Percentiles rank a stretch among this genome's conserved stretches.
These are phyloP conservation scores for Salix purpurea DNA, from an alignment of 345 rosid genomes.

Conservation along the genomic window DNA sequence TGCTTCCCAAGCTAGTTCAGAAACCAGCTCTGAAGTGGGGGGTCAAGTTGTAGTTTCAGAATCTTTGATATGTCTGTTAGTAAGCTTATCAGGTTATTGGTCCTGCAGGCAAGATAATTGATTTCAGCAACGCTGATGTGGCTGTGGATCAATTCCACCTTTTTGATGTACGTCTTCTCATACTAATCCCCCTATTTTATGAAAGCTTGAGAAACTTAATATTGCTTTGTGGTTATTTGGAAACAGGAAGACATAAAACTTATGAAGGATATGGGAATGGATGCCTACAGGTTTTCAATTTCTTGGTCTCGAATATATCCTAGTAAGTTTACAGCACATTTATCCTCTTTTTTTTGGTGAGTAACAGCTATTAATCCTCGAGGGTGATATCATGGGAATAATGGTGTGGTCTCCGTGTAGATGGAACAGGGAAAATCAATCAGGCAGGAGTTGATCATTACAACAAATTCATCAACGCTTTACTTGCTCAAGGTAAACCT, in stretches of 20 bases:
- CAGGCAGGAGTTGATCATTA: conserved; percentile 91
- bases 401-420: conserved; percentile 21
- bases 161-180: conserved; percentile 42
- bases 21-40: not conserved
- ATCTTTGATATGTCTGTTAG: not conserved
- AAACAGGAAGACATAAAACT: conserved; percentile 81
- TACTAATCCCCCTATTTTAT: not conserved
- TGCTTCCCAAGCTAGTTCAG: not conserved
- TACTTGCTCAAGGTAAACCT: conserved; percentile 63
- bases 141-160: conserved; percentile 89
- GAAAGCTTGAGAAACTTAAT: not conserved
- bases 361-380: not conserved
- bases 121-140: conserved; percentile 79
- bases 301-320: conserved; percentile 95
- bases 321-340: conserved; percentile 33
- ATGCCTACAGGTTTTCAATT: conserved; percentile 82
- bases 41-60: not conserved
- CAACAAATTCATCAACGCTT: conserved; percentile 71
- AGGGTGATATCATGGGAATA: not conserved
- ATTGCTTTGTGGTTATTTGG: not conserved
- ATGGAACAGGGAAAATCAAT: conserved; percentile 76
- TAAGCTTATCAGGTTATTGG: not conserved
- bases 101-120: conserved; percentile 56
- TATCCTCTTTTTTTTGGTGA: not conserved
- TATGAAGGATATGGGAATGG: conserved; percentile 96